Evolutionary conservation across 1,139 yeast species (phyloP).

Genomic region (Schizosaccharomyces versatilis): DNA sequence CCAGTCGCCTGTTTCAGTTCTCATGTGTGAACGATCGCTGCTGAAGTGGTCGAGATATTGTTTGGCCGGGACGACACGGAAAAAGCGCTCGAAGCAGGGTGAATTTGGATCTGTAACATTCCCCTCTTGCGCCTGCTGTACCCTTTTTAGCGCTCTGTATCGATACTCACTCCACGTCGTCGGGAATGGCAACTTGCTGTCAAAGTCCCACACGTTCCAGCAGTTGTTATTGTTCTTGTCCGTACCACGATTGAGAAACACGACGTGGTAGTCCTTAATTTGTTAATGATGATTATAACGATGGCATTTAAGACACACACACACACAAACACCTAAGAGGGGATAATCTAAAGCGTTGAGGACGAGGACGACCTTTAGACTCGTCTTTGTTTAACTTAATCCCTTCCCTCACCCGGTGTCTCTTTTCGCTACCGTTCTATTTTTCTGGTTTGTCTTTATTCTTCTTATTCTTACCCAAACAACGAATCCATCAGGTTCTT

Average conservation of each 20-base stretch:
- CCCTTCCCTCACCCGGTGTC: no score
- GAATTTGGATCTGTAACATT: no score
- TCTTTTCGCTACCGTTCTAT: no score
- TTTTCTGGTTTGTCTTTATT: not conserved
- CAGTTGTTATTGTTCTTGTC: not conserved
- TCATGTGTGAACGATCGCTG: not conserved
- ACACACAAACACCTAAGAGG: no score
- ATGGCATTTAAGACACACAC: no score
- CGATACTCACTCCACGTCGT: not conserved
- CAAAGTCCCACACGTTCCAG: not conserved
- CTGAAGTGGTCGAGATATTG: not conserved
- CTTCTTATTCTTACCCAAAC: not conserved
- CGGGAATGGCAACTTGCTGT: not conserved
- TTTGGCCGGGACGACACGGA: not conserved
- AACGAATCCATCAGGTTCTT: not conserved
- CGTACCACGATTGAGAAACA: not conserved
- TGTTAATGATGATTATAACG: not conserved
- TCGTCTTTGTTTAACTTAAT: not conserved
- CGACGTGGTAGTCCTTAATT: not conserved
- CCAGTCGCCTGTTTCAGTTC: not conserved
- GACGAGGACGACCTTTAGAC: not conserved
- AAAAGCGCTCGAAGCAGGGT: not conserved
- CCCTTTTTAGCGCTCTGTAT: not conserved
- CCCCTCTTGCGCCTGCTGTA: no score
- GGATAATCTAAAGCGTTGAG: not conserved